Conservation (phyloP, 257 asterid species). For the Ilex aquifolium region DNA sequence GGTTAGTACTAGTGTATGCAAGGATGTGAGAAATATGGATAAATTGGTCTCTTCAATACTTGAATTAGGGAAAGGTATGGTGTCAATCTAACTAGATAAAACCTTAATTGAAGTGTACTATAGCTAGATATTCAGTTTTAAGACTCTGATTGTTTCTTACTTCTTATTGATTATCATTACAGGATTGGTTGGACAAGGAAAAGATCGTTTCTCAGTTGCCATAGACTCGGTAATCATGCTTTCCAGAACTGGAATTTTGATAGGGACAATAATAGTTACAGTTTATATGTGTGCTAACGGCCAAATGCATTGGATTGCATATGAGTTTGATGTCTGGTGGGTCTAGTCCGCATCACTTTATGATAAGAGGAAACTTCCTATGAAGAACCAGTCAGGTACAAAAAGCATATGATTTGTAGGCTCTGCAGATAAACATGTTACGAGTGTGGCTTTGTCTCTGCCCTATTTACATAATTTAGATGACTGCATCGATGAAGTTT, state of each 20-base stretch:
- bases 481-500: too few relatives aligned
- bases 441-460: not conserved
- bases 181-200: slow-evolving; percentile 61
- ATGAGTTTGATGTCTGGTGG: not conserved
- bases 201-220: slow-evolving; percentile 72
- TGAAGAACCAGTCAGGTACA: not conserved
- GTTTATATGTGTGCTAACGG: not conserved
- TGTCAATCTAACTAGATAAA: not conserved
- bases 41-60: slow-evolving; percentile 38
- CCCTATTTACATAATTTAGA: not conserved
- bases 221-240: slow-evolving; percentile 74
- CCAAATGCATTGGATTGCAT: not conserved
- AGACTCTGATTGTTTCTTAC: too few relatives aligned
- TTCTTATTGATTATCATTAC: slow-evolving; percentile 17
- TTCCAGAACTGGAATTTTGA: not conserved
- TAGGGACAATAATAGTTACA: not conserved
- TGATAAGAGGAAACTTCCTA: slow-evolving; percentile 13
- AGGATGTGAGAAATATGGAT: slow-evolving; percentile 60
- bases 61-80: slow-evolving; percentile 73
- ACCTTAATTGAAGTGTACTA: too few relatives aligned
- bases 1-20: slow-evolving; percentile 28
- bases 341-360: not conserved
- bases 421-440: not conserved
- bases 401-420: not conserved
- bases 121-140: too few relatives aligned